Percentiles rank a stretch among this genome's conserved stretches.
Conservation (phyloP, 768 basidiomycete species). For the Pisolithus albus region DNA sequence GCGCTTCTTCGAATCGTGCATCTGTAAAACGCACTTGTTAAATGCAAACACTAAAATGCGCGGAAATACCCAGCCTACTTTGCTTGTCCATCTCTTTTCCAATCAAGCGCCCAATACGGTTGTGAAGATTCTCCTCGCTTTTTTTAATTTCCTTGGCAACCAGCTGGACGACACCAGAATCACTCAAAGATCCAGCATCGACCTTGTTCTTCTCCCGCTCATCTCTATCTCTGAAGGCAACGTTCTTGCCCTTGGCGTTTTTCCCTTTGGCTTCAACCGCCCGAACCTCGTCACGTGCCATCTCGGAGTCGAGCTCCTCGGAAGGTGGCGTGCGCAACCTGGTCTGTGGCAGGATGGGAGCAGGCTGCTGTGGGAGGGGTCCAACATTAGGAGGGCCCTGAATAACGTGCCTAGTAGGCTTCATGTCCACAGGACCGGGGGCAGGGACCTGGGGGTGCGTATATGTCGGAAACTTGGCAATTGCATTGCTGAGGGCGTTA, state of each 20-base stretch:
- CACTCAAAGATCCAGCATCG: slow-evolving; percentile 34
- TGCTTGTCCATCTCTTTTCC: slow-evolving; percentile 88
- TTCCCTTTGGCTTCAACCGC: slow-evolving; percentile 44
- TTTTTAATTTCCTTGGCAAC: slow-evolving; percentile 74
- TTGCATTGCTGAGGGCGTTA: slow-evolving; percentile 47
- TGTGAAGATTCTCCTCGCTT: slow-evolving; percentile 75
- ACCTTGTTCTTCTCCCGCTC: slow-evolving; percentile 32
- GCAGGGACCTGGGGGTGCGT: slow-evolving; percentile 23
- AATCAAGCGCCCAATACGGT: slow-evolving; percentile 69
- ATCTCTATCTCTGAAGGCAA: slow-evolving; percentile 55
- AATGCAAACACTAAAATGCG: neutral
- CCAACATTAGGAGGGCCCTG: slow-evolving; percentile 23
- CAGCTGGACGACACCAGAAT: slow-evolving; percentile 49
- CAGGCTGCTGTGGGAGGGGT: slow-evolving; percentile 9
- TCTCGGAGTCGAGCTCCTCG: slow-evolving; percentile 67
- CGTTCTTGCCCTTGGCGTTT: slow-evolving; percentile 48
- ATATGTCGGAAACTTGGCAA: slow-evolving; percentile 57
- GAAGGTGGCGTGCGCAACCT: slow-evolving; percentile 64
- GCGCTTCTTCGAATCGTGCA: slow-evolving; percentile 77
- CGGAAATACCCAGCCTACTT: slow-evolving; percentile 42
- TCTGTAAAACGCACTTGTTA: slow-evolving; percentile 38
- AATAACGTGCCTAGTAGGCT: slow-evolving; percentile 20
- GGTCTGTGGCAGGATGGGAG: slow-evolving; percentile 27
- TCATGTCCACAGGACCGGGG: slow-evolving; percentile 18
- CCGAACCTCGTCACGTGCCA: slow-evolving; percentile 53